A percentile compares a stretch with the other conserved stretches of the same genome.
Conservation (phyloP, 2,329 filamentous ascomycete genomes). For the Colletotrichum scovillei region DNA sequence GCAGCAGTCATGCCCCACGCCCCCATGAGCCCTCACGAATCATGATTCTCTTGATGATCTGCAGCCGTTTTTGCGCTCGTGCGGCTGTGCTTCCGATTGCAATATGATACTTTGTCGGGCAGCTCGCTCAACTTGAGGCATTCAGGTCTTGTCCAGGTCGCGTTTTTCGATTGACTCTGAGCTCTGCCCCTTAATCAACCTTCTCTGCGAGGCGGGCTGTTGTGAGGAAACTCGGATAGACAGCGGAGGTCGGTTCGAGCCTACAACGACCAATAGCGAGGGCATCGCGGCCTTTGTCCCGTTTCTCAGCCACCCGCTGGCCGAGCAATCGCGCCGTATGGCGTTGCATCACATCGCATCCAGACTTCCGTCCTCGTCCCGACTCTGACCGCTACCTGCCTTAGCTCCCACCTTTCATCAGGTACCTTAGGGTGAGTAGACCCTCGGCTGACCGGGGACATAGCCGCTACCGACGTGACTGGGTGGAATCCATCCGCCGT, state of each 20-base stretch:
- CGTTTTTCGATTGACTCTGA: too few relatives aligned
- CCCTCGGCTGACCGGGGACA: constrained; percentile 5
- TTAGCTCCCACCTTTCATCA: neutral
- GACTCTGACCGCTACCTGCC: neutral
- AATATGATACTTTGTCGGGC: neutral
- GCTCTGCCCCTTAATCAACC: too few relatives aligned
- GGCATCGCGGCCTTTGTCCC: neutral
- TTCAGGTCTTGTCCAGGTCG: too few relatives aligned
- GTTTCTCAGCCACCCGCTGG: neutral
- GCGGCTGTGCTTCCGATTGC: neutral
- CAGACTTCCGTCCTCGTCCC: constrained; percentile 4
- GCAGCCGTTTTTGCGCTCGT: neutral
- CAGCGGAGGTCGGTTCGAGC: neutral
- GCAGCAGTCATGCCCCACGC: neutral
- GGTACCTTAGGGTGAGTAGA: neutral
- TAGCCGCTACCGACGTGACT: neutral
- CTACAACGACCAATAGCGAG: neutral
- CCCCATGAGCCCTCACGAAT: neutral
- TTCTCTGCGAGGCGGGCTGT: neutral
- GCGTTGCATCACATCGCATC: neutral
- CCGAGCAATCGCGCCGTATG: neutral
- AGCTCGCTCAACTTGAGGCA: neutral
- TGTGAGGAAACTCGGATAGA: neutral
- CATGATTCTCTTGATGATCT: neutral
- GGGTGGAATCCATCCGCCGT: neutral